Base-by-base conservation (phyloP, 1,284 basidiomycete species). In the Ceratobasidium sp. region DNA sequence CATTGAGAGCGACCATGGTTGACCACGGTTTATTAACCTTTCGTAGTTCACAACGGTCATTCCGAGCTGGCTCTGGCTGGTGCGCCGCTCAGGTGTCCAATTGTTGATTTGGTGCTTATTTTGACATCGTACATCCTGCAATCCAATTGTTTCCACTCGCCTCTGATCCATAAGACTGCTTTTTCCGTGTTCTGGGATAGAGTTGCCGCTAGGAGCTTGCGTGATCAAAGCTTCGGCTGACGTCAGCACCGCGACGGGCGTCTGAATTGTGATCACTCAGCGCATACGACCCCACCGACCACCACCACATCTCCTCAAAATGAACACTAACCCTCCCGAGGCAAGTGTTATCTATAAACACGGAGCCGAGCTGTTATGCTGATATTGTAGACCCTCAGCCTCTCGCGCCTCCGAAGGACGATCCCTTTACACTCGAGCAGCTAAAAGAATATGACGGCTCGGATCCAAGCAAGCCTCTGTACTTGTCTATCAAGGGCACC, bases 401-500 rank as follows among this genome's bases (percentile, higher is more conserved):
- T 77, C 85, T 94, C 62, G 84, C 83, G 28, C 88, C 91, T 2
- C 92, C 94, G 30, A 92, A 90, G 78, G 84, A 92, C 77, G 88
- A 92, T 78, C 88, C 90, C 0, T 90, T 87, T 81, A 92, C 90
- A 0, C 82, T 85, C 23, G 87, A 86, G 73, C 82, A 91, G 77
- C 83, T 96, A 74, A 87, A 83, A 71, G 77, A 84, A 77, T 95
- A 83, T 78, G 87, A 95, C 80, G 94, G 94, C 11, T 82, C 84
- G 0, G 85, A 88, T 73, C 76, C 83, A 0, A 77, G 79, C 46
- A 87, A 87, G 78, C 91, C 92, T 0, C 92, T 96, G 69, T 94
- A 92, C 76, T 92, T 96, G 44, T 88, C 92, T 56, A 94, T 96
- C 80, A 96, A 95, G 83, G 92, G 92, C 90, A 89, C 87, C 0